These are phyloP conservation scores for Melanopsichium pennsylvanicum DNA, from an alignment of 1,284 basidiomycete species.

Conservation along the genomic window DNA sequence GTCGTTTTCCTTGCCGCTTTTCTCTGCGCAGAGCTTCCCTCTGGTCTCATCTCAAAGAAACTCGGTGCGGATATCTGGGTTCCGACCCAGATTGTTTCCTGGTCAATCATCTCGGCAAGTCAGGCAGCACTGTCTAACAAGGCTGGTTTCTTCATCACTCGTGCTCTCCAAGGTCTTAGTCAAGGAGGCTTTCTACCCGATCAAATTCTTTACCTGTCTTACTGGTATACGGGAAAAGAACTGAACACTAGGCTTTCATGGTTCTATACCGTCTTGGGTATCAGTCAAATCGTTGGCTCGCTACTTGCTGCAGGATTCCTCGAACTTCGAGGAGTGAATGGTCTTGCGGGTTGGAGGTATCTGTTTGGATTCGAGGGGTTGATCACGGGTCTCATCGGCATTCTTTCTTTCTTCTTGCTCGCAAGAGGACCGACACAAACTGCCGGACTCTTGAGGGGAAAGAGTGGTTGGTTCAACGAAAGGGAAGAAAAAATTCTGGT, in stretches of 20 bases:
- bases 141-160: conserved; percentile 42
- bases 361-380: conserved; percentile 45
- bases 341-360: conserved; percentile 45
- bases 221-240: conserved; percentile 66
- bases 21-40: conserved; percentile 51
- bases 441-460: conserved; percentile 8
- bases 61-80: conserved; percentile 55
- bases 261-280: conserved; percentile 68
- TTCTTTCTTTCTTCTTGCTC: conserved; percentile 32
- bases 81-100: conserved; percentile 43
- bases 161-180: conserved; percentile 50
- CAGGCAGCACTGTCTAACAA: conserved; percentile 27
- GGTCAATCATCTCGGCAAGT: conserved; percentile 29
- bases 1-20: conserved; percentile 41
- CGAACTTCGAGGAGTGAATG: conserved; percentile 34
- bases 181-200: conserved; percentile 71
- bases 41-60: conserved; percentile 50
- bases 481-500: conserved; percentile 71
- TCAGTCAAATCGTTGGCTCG: conserved; percentile 37
- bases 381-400: conserved; percentile 24
- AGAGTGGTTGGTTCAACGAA: conserved; percentile 74
- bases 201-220: conserved; percentile 66
- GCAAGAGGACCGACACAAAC: conserved; percentile 41
- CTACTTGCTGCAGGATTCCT: conserved; percentile 47
- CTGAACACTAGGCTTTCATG: conserved; percentile 74